Evolutionary conservation across 176 grass and related monocot species (phyloP).

Genomic region (Paspalum notatum): DNA sequence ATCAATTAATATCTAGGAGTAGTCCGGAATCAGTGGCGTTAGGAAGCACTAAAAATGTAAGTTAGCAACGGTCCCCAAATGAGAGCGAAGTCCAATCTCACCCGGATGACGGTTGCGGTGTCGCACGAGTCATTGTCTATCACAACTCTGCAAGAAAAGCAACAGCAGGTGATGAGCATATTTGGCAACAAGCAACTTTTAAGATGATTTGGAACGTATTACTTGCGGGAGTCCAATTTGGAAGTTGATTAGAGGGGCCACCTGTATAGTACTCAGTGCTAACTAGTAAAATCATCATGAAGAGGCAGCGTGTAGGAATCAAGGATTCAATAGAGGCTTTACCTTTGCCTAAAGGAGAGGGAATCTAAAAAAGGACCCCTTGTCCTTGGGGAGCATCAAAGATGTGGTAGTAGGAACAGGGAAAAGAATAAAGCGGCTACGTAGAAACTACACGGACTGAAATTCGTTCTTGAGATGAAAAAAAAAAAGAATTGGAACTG

Average conservation of each 20-base stretch:
- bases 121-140: conserved; percentile 62
- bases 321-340: neutral
- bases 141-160: conserved; percentile 47
- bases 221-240: neutral
- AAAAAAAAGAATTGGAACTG: neutral
- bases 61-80: neutral
- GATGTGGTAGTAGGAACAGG: neutral
- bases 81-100: conserved; percentile 32
- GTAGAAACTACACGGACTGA: neutral
- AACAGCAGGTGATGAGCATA: neutral
- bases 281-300: neutral
- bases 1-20: neutral
- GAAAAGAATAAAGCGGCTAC: neutral
- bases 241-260: neutral
- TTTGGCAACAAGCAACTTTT: neutral
- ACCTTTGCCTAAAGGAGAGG: conserved; percentile 18
- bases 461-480: neutral
- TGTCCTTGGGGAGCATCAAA: neutral
- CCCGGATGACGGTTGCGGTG: conserved; percentile 52
- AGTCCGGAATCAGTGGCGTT: neutral
- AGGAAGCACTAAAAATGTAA: neutral
- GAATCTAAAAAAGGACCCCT: conserved; percentile 16
- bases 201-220: neutral
- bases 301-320: conserved; percentile 25
- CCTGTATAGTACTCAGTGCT: neutral